Conservation (phyloP, 73 alveolate genomes). For the Tetrahymena elliotti region DNA sequence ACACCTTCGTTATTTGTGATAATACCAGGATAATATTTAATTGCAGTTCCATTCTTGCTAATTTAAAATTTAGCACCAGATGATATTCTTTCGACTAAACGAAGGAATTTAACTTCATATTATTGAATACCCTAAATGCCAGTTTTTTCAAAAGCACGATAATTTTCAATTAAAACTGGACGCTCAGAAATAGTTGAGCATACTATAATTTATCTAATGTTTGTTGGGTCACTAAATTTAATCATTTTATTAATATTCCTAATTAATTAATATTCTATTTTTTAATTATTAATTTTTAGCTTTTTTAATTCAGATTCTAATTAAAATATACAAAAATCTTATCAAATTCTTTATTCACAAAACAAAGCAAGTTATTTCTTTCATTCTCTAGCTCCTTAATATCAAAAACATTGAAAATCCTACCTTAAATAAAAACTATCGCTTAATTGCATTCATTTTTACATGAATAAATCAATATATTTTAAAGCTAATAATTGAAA, state of each 20-base stretch:
- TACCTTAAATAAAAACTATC: not conserved
- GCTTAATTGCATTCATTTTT: not conserved
- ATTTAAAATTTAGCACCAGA: constrained; percentile 17
- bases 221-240: constrained; percentile 11
- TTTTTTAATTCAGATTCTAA: not conserved
- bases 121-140: not conserved
- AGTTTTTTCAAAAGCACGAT: not conserved
- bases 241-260: constrained; percentile 2
- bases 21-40: constrained; percentile 52
- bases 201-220: constrained; percentile 25
- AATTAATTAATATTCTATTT: not conserved
- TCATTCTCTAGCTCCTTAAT: not conserved
- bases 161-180: constrained; percentile 7
- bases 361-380: not conserved
- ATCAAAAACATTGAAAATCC: not conserved
- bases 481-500: not conserved
- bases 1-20: constrained; percentile 42
- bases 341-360: not conserved
- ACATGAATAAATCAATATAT: not conserved
- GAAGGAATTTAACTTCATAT: constrained; percentile 9
- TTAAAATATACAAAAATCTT: not conserved
- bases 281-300: not conserved
- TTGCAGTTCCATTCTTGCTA: constrained; percentile 1
- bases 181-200: constrained; percentile 35
- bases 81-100: constrained; percentile 10